Percentiles rank a stretch among this genome's conserved stretches.
These are phyloP conservation scores for Coemansia sp. DNA, from an alignment of 192 early-diverging fungal species.

Conservation along the genomic window DNA sequence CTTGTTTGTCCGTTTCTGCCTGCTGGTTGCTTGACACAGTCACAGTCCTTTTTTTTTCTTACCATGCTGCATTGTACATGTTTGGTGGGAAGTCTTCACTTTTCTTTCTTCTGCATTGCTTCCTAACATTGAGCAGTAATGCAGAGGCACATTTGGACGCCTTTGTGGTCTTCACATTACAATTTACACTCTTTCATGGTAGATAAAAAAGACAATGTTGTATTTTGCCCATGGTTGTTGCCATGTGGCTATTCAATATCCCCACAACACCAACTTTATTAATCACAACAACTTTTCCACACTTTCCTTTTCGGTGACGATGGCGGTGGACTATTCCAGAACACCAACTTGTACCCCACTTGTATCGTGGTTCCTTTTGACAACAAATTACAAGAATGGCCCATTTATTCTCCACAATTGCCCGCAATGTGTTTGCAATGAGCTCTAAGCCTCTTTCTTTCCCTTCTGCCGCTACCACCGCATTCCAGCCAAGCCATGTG, in stretches of 20 bases:
- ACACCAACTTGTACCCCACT: background rate
- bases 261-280: background rate
- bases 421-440: background rate
- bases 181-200: background rate
- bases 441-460: background rate
- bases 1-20: background rate
- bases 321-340: background rate
- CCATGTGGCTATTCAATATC: conserved; percentile 1
- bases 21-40: background rate
- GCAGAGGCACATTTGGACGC: background rate
- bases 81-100: background rate
- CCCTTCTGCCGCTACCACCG: background rate
- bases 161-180: background rate
- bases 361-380: background rate
- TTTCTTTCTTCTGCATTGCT: background rate
- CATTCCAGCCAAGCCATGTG: conserved; percentile 2
- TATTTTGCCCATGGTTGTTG: background rate
- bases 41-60: background rate
- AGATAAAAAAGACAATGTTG: background rate
- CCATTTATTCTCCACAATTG: background rate
- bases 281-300: background rate
- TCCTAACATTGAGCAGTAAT: background rate
- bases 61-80: background rate
- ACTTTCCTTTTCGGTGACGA: background rate
- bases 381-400: background rate